Conservation (phyloP, 2,329 filamentous ascomycete species). For the Aspergillus glaucus region DNA sequence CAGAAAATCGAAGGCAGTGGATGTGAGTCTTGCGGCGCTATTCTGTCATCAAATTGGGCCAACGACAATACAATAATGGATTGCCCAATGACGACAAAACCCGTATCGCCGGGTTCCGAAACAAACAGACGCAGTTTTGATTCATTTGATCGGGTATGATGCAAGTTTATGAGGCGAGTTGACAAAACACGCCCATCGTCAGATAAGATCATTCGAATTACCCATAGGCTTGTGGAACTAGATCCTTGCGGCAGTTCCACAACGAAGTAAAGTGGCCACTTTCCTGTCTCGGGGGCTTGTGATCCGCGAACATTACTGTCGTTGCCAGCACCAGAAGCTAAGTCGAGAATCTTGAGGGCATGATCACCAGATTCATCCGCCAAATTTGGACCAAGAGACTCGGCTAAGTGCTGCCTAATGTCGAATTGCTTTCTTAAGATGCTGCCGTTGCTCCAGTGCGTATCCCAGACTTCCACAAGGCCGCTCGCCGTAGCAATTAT, state of each 20-base stretch:
- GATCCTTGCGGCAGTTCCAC: slow-evolving; percentile 50
- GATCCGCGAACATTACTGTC: slow-evolving; percentile 37
- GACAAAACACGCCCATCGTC: slow-evolving; percentile 54
- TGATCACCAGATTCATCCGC: slow-evolving; percentile 48
- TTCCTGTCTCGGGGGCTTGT: slow-evolving; percentile 43
- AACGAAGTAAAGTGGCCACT: slow-evolving; percentile 54
- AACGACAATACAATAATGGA: slow-evolving; percentile 74
- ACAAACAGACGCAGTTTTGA: slow-evolving; percentile 64
- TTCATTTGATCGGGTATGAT: slow-evolving; percentile 46
- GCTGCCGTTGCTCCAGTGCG: slow-evolving; percentile 81
- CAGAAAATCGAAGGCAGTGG: slow-evolving; percentile 65
- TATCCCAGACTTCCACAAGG: slow-evolving; percentile 75
- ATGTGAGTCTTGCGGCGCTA: slow-evolving; percentile 68
- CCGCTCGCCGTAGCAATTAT: slow-evolving; percentile 73
- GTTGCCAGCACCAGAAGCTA: slow-evolving; percentile 52
- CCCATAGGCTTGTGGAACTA: slow-evolving; percentile 57
- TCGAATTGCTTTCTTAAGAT: slow-evolving; percentile 68
- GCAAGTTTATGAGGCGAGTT: slow-evolving; percentile 62
- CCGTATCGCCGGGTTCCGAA: slow-evolving; percentile 70
- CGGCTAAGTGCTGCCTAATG: slow-evolving; percentile 57
- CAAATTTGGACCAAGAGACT: slow-evolving; percentile 54
- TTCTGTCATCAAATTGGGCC: slow-evolving; percentile 59
- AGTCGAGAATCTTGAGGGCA: slow-evolving; percentile 70
- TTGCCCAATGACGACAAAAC: slow-evolving; percentile 73
- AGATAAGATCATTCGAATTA: slow-evolving; percentile 65